Evolutionary conservation across 2,329 filamentous ascomycete genomes (phyloP).

Genomic region (Colletotrichum aenigma): DNA sequence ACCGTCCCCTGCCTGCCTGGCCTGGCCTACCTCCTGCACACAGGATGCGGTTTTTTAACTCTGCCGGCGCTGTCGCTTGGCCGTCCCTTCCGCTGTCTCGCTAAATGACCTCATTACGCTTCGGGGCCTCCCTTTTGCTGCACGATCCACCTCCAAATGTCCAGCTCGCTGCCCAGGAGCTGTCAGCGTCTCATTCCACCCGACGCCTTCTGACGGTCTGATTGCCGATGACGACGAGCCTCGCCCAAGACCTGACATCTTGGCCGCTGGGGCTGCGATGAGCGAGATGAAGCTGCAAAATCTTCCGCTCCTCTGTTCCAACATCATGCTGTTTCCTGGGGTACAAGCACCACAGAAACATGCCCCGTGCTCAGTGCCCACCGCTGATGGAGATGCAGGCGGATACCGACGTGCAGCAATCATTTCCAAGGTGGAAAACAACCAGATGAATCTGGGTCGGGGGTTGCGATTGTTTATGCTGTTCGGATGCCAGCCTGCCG

Average conservation of each 20-base stretch:
- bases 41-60: background rate
- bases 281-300: conserved; percentile 4
- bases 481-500: background rate
- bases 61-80: background rate
- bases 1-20: background rate
- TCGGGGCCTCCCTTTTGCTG: background rate
- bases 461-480: background rate
- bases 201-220: background rate
- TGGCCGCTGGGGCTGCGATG: background rate
- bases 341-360: background rate
- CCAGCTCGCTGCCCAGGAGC: background rate
- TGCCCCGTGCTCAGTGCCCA: background rate
- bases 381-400: background rate
- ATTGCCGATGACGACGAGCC: conserved; percentile 10
- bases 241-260: background rate
- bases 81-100: background rate
- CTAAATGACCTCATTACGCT: conserved; percentile 18
- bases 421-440: background rate
- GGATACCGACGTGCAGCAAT: background rate
- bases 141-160: background rate
- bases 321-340: conserved; percentile 1
- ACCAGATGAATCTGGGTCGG: background rate
- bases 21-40: background rate
- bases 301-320: background rate
- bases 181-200: background rate